Conservation (phyloP, 192 early-diverging fungal genomes). For the Podila verticillata region DNA sequence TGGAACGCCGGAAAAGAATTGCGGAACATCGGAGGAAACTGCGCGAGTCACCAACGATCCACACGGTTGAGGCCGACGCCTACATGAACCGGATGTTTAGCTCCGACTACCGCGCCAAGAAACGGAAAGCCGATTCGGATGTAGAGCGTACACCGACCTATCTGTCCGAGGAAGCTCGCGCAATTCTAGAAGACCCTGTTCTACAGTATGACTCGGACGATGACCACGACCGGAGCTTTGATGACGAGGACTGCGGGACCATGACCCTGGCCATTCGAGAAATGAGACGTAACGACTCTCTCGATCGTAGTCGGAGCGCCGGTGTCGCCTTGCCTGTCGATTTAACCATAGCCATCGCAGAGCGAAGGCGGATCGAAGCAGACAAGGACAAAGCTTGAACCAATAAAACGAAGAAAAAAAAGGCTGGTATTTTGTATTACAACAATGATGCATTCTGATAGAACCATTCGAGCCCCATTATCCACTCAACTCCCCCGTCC, state of each 20-base stretch:
- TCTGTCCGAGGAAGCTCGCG: not conserved
- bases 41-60: not conserved
- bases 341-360: not conserved
- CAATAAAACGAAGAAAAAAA: not conserved
- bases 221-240: not conserved
- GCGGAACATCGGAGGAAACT: not conserved
- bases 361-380: not conserved
- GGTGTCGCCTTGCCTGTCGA: not conserved
- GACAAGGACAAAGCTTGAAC: not conserved
- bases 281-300: not conserved
- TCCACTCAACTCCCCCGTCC: too few relatives aligned
- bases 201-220: not conserved
- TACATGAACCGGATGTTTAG: not conserved
- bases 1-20: not conserved
- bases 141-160: not conserved
- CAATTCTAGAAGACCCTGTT: not conserved
- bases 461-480: too few relatives aligned
- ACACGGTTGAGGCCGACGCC: not conserved
- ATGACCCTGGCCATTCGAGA: conserved; percentile 1
- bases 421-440: not conserved
- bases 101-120: not conserved
- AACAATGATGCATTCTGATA: too few relatives aligned
- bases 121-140: not conserved
- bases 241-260: too few relatives aligned
- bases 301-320: not conserved